Conservation (phyloP, 257 asterid species). For the Solanum sparsipilum region DNA sequence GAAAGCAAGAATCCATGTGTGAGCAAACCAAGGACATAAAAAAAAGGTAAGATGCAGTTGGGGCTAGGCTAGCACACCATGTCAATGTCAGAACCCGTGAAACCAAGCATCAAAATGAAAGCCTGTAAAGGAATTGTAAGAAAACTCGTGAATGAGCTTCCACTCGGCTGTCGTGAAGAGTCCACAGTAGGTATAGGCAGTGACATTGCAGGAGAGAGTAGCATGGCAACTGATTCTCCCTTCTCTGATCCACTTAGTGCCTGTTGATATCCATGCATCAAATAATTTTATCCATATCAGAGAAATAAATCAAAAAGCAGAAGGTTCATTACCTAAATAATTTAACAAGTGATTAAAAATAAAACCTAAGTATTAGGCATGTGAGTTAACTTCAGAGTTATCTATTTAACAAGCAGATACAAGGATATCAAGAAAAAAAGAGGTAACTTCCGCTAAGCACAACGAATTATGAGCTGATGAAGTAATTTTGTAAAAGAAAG, state of each 20-base stretch:
- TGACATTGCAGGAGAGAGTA: constrained; percentile 66
- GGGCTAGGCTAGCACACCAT: constrained; percentile 32
- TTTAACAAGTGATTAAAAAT: background rate
- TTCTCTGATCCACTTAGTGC: constrained; percentile 75
- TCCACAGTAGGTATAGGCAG: constrained; percentile 51
- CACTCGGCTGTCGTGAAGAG: constrained; percentile 58
- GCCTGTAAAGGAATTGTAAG: constrained; percentile 88
- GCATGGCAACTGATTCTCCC: constrained; percentile 86
- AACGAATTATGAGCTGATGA: background rate
- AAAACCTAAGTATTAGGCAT: background rate
- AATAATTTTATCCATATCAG: background rate
- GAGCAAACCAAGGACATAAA: background rate
- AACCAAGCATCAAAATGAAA: constrained; percentile 68
- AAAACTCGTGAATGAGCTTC: constrained; percentile 80
- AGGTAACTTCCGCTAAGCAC: background rate
- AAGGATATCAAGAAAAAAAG: background rate
- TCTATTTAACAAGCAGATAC: background rate
- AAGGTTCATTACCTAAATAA: background rate
- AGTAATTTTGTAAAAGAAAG: background rate
- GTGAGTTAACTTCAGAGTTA: background rate
- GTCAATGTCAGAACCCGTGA: constrained; percentile 61
- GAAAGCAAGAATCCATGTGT: constrained; percentile 19
- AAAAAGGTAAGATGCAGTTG: background rate
- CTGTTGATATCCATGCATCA: constrained; percentile 26
- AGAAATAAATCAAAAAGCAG: background rate